Evolutionary conservation across 768 basidiomycete genomes (phyloP).

Genomic region (Leccinum variicolor): DNA sequence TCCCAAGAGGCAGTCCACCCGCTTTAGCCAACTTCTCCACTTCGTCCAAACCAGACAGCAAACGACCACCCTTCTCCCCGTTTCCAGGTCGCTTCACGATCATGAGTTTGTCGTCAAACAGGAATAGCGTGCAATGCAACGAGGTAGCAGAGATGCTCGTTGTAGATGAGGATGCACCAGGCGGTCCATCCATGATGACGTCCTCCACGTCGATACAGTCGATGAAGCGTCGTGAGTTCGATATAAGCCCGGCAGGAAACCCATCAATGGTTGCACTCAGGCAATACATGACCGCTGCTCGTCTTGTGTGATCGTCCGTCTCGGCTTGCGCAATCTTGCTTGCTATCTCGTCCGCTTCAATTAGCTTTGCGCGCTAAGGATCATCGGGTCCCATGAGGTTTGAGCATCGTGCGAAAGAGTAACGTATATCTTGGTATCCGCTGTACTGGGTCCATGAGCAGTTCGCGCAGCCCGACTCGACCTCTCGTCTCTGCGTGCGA

Average conservation of each 20-base stretch:
- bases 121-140: conserved; percentile 83
- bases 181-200: conserved; percentile 45
- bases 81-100: conserved; percentile 82
- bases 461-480: conserved; percentile 84
- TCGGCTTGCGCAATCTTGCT: conserved; percentile 90
- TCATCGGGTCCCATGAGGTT: conserved; percentile 80
- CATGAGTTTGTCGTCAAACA: conserved; percentile 93
- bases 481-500: conserved; percentile 68
- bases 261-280: conserved; percentile 82
- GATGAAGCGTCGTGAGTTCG: conserved; percentile 80
- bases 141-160: conserved; percentile 41
- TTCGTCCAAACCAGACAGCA: conserved; percentile 73
- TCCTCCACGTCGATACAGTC: conserved; percentile 96
- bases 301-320: conserved; percentile 86
- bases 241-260: conserved; percentile 89
- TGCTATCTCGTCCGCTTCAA: conserved; percentile 84
- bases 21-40: conserved; percentile 69
- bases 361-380: conserved; percentile 70
- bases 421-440: conserved; percentile 93
- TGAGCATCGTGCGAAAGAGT: conserved; percentile 89
- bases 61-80: conserved; percentile 71
- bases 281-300: conserved; percentile 85
- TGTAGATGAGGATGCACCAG: conserved; percentile 40
- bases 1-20: conserved; percentile 56
- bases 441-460: conserved; percentile 96